Base-by-base conservation (phyloP, 2,329 filamentous ascomycete species). In the Raffaelea albimanens region DNA sequence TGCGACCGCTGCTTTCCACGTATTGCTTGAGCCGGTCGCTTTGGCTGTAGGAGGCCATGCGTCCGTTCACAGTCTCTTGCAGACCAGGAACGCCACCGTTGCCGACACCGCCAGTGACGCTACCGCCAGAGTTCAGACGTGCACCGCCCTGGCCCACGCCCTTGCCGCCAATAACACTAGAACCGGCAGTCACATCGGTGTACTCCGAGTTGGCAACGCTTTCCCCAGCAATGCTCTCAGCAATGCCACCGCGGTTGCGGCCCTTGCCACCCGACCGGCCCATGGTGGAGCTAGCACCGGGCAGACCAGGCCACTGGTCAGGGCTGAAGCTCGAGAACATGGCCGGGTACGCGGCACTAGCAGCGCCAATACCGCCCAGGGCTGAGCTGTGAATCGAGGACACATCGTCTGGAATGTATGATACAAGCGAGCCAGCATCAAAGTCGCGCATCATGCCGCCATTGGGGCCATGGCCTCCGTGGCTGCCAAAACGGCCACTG, bases 381-480 rank as follows among this genome's bases (percentile, higher is more conserved):
- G 89, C 83, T 40, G 89, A 95, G 43, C 89, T 90, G 65, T 97
- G 91, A 41, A 98, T 85, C 2, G 90, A 96, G 9, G 91, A 97
- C 38, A 95, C 89, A 63, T 98, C 93, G 59, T 98, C 93, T 2
- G 91, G 88, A 51, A 98, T 95, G 63, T 95, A 97, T 16, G 91
- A 93, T 57, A 96, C 76, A 61, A 96, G 86, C 3, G 91, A 97
- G 40, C 87, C 86, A 18, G 85, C 81, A 59, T 96, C 91, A 50
- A 79, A 75, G 52, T 81, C 77, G 40, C 75, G 73, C 34, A 60
- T 61, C 2, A 69, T 63, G 18, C 61, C 50, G 63, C 65, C 61
- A 50, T 52, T 43, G 7, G 64, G 62, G 16, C 63, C 63, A 18
- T 63, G 64, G 44, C 70, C 67, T 55, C 64, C 67, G 3, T 70